A percentile compares a stretch with the other conserved stretches of the same genome.
Evolutionary conservation across 1,139 yeast genomes (phyloP).

Genomic region (Geotrichum bryndzae): DNA sequence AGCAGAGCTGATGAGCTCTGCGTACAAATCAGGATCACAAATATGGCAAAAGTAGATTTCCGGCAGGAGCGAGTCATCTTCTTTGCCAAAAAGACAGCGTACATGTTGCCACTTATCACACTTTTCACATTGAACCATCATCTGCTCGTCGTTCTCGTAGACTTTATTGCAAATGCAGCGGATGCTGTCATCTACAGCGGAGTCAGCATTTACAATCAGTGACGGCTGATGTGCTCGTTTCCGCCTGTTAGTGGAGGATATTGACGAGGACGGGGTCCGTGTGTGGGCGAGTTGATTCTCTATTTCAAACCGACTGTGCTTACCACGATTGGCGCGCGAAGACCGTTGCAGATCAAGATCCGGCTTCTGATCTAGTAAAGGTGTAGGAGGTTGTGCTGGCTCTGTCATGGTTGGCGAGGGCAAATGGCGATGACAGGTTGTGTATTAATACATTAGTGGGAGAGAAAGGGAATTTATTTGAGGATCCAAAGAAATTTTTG

Average conservation of each 20-base stretch:
- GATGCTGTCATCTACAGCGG: conserved; percentile 25
- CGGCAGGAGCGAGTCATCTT: conserved; percentile 39
- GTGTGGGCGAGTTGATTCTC: conserved; percentile 21
- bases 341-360: conserved; percentile 35
- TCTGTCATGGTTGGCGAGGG: neutral
- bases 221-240: neutral
- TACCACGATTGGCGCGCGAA: conserved; percentile 41
- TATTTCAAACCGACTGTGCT: conserved; percentile 35
- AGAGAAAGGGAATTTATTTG: neutral
- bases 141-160: conserved; percentile 53
- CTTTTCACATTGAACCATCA: conserved; percentile 73
- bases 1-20: neutral
- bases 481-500: neutral
- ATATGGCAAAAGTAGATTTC: conserved; percentile 46
- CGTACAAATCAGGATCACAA: conserved; percentile 41
- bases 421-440: neutral
- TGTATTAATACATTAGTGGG: neutral
- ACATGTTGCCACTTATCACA: conserved; percentile 87
- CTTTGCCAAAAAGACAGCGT: conserved; percentile 57
- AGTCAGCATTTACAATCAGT: conserved; percentile 4
- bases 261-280: neutral
- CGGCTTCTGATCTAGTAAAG: neutral
- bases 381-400: neutral
- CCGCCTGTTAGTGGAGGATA: neutral
- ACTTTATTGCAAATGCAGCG: conserved; percentile 58